Percentiles rank a stretch among this genome's conserved stretches.
Conservation (phyloP, 2,329 filamentous ascomycete species). For the Xylaria sp. region DNA sequence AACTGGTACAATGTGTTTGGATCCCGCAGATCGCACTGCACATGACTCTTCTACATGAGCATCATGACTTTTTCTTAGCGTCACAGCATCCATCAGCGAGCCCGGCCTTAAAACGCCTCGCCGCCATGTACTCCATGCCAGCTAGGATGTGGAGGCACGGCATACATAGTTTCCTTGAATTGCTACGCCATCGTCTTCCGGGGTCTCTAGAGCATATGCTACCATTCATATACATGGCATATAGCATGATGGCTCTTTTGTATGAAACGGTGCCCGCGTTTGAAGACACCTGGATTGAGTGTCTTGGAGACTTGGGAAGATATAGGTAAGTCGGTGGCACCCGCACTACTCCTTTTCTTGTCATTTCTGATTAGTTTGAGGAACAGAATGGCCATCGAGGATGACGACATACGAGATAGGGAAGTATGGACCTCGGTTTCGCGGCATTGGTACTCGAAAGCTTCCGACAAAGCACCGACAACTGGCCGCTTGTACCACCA, state of each 20-base stretch:
- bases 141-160: neutral
- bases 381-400: conserved; percentile 83
- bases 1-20: no score
- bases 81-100: neutral
- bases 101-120: neutral
- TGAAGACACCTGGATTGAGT: conserved; percentile 91
- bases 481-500: conserved; percentile 87
- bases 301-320: conserved; percentile 82
- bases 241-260: conserved; percentile 85
- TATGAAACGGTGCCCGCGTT: conserved; percentile 86
- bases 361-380: no score
- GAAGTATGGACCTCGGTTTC: conserved; percentile 84
- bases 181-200: conserved; percentile 76
- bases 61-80: neutral
- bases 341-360: neutral
- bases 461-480: conserved; percentile 75
- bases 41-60: neutral
- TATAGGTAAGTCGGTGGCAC: conserved; percentile 54
- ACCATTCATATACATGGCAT: conserved; percentile 85
- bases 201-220: conserved; percentile 86
- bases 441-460: conserved; percentile 82
- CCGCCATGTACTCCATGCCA: neutral
- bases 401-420: conserved; percentile 73
- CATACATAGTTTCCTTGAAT: conserved; percentile 56
- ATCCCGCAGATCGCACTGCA: no score